These are phyloP conservation scores for Aspergillus avenaceus DNA, from an alignment of 495 filamentous ascomycete genomes.

Conservation along the genomic window DNA sequence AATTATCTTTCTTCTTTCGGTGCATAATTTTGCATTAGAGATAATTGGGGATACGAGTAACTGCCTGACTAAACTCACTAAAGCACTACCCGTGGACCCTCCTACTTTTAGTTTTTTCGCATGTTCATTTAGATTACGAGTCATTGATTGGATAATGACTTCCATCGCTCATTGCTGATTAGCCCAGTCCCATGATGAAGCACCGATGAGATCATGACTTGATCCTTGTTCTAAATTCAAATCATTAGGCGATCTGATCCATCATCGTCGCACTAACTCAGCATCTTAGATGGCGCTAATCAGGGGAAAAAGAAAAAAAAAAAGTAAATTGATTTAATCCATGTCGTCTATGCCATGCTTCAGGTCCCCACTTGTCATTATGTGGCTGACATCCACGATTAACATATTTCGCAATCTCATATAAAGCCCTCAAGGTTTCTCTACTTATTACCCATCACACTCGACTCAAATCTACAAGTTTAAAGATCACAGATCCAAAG, in stretches of 20 bases:
- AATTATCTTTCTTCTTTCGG: neutral
- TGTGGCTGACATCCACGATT: constrained; percentile 2
- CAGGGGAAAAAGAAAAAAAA: constrained; percentile 3
- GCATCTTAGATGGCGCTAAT: neutral
- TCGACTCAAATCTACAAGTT: neutral
- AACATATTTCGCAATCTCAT: constrained; percentile 6
- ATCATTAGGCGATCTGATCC: constrained; percentile 12
- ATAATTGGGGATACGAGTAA: neutral
- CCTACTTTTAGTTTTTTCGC: no score
- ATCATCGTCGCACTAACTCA: constrained; percentile 5
- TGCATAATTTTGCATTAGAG: neutral
- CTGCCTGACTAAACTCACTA: no score
- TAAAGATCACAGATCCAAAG: neutral
- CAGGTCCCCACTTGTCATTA: constrained; percentile 3
- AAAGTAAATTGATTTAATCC: constrained; percentile 6
- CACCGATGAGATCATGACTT: constrained; percentile 16
- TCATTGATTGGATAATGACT: no score
- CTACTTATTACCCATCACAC: neutral
- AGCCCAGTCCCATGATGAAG: neutral
- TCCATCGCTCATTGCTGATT: neutral
- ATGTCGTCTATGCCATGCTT: constrained; percentile 15
- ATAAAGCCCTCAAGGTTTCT: constrained; percentile 20
- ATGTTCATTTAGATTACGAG: no score
- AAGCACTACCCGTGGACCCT: no score
- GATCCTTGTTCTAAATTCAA: constrained; percentile 14